A percentile compares a stretch with the other conserved stretches of the same genome.
Conservation (phyloP, 2,329 filamentous ascomycete species). For the Aspergillus unguis region DNA sequence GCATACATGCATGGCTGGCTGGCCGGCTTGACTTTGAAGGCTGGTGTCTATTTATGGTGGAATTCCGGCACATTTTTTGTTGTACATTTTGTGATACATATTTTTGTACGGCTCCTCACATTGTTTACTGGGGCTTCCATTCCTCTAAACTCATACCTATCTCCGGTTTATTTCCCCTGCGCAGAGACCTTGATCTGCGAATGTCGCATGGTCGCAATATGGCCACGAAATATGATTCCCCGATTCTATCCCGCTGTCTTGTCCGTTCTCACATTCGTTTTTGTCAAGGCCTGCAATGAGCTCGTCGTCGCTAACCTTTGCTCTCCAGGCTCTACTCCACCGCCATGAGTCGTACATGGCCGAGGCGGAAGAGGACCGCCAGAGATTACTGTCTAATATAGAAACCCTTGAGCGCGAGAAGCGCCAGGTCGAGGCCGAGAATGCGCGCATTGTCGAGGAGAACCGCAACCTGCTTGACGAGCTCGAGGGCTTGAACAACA, state of each 20-base stretch:
- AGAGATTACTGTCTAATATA: conserved; percentile 68
- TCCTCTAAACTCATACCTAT: neutral
- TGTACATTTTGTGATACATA: neutral
- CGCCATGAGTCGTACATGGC: conserved; percentile 94
- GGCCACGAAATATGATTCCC: conserved; percentile 22
- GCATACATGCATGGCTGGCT: neutral
- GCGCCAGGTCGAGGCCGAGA: conserved; percentile 68
- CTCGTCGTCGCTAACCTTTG: conserved; percentile 64
- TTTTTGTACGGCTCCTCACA: conserved; percentile 9
- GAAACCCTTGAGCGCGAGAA: conserved; percentile 73
- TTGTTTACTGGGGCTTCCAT: conserved; percentile 15
- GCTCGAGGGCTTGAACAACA: conserved; percentile 76
- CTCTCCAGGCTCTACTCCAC: conserved; percentile 78
- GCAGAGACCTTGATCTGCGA: neutral
- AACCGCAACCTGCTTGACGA: conserved; percentile 79
- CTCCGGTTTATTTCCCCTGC: neutral
- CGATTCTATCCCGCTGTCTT: conserved; percentile 30
- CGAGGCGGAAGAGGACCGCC: conserved; percentile 82
- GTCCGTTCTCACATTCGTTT: conserved; percentile 24
- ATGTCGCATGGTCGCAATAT: conserved; percentile 13
- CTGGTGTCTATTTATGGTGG: conserved; percentile 2
- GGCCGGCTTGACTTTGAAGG: neutral
- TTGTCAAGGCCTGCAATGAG: conserved; percentile 17
- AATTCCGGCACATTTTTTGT: conserved; percentile 10
- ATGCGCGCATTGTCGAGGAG: conserved; percentile 74